phyloP scores from a whole-genome alignment of 176 grass and related monocot species.

The Rhipidocladum racemiflorum region DNA sequence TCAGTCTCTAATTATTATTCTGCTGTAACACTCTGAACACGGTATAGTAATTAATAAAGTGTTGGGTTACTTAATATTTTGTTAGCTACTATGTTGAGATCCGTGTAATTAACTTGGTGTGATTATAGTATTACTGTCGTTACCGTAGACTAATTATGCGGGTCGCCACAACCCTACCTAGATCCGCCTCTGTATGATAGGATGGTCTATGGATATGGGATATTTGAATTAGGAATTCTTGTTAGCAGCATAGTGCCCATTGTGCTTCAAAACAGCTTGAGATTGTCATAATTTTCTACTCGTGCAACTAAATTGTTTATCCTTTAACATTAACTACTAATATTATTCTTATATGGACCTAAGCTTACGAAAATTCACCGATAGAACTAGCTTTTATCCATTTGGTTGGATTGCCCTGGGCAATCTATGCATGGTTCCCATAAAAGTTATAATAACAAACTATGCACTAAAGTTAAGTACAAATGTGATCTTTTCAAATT shows the following conservation, averaged over 20 bases:
- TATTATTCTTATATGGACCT: not conserved
- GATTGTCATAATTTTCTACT: not conserved
- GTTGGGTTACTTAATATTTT: no score
- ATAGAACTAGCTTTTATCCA: not conserved
- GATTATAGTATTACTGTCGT: no score
- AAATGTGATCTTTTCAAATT: not conserved
- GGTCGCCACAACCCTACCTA: no score
- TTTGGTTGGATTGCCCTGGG: not conserved
- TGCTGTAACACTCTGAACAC: no score
- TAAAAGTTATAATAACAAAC: not conserved
- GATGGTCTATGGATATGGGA: not conserved
- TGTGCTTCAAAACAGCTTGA: slow-evolving; percentile 1
- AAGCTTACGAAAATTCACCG: not conserved
- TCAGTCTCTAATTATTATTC: no score
- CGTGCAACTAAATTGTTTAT: not conserved
- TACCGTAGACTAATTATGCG: no score
- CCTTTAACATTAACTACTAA: not conserved
- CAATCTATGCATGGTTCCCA: not conserved
- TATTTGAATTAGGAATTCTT: not conserved
- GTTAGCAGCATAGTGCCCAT: not conserved
- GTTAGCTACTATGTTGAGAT: no score
- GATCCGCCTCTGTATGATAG: no score
- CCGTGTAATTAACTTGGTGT: no score
- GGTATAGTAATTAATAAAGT: no score
- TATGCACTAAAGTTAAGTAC: no score